Evolutionary conservation across 2,329 filamentous ascomycete genomes (phyloP), one percentile per base, ranked within the genome.

Genomic region (Knufia petricola): DNA sequence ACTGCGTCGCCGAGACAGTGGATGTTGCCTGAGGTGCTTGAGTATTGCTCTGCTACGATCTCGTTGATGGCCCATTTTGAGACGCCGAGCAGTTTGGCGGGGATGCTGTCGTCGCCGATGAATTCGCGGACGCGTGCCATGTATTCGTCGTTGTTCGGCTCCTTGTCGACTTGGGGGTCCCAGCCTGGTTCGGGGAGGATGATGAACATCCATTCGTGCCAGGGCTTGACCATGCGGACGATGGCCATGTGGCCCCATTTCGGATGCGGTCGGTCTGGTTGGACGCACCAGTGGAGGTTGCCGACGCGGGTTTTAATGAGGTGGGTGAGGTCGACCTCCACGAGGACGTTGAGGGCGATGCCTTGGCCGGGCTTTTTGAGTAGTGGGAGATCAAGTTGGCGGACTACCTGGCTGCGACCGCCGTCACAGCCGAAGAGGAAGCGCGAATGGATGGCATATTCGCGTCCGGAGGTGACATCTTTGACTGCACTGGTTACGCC

Each of bases 1-100:
- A 66, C 65, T 3, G 64, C 61, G 49, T 69, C 66, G 9, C 66
- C 66, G 3, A 62, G 59, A 19, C 67, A 61, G 50, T 68, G 65
- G 32, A 64, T 51, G 42, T 80, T 68, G 36, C 79, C 65, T 32
- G 72, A 72, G n/a, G 69, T 68, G 3, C 70, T 61, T 0, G 68
- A 73, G 54, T 80, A 82, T 10, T 66, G 63, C 58, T 79, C 73
- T 0, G 78, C 79, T 1, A 80, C 74, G 3, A 68, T 76, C 60
- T 82, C 79, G 54, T 81, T 80, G 56, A 82, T 74, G 46, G 65
- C 67, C 79, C 79, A 83, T 54, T 73, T 75, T 7, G 73, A 72
- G 4, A 78, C 61, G 46, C 70, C 63, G n/a, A 78, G 48, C 40
- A 81, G 69, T 57, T 79, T 69, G 2, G 72, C 64, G 0, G 67